phyloP scores from a whole-genome alignment of 352 stramenopile genomes.

The Pythium biforme region DNA sequence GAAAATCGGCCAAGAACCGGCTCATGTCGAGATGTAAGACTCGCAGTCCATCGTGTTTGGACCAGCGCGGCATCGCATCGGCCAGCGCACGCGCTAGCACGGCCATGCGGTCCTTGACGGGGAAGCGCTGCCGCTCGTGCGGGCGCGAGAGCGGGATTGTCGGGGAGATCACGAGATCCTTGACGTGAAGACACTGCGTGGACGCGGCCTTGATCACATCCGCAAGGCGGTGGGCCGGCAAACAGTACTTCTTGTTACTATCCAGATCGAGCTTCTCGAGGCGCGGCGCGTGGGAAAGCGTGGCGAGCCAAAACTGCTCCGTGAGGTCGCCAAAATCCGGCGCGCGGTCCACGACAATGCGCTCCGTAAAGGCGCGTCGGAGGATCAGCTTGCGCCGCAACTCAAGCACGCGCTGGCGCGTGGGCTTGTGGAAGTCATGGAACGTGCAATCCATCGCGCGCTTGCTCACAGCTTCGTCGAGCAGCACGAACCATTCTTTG shows the following conservation, averaged over 20 bases:
- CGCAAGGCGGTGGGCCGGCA: not conserved
- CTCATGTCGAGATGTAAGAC: not conserved
- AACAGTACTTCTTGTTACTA: not conserved
- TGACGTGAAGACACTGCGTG: not conserved
- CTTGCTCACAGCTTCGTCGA: conserved; percentile 1
- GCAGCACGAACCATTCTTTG: not conserved
- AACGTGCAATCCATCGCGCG: not conserved
- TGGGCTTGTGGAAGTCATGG: not conserved
- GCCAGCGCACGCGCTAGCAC: not conserved
- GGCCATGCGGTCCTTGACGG: not conserved
- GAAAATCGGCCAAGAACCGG: not conserved
- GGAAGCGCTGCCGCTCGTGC: not conserved
- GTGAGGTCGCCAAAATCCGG: not conserved
- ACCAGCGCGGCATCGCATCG: not conserved
- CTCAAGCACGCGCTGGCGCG: not conserved
- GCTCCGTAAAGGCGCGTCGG: not conserved
- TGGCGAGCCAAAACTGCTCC: not conserved
- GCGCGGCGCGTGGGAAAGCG: not conserved
- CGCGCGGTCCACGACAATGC: not conserved
- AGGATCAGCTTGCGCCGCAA: not conserved
- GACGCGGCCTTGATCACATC: not conserved
- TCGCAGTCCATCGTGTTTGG: not conserved
- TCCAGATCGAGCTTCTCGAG: not conserved
- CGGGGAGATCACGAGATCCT: not conserved
- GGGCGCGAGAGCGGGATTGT: not conserved